Conservation (phyloP, 2,329 filamentous ascomycete genomes). For the Davidsoniella virescens region DNA sequence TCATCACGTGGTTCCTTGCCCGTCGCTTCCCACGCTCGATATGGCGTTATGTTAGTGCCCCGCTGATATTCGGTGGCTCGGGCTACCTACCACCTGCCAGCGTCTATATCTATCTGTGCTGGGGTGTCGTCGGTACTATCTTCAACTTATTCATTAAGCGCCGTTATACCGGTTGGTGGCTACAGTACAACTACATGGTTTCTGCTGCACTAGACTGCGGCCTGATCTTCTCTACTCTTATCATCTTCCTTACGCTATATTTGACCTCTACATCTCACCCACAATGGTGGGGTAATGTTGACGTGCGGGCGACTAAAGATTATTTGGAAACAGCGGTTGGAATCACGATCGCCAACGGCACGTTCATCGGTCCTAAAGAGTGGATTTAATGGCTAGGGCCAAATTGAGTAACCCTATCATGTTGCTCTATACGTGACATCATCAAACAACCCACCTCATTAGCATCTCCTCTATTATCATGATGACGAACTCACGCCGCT, state of each 20-base stretch:
- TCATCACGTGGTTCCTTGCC: constrained; percentile 47
- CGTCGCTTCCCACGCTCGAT: constrained; percentile 43
- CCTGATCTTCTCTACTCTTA: constrained; percentile 46
- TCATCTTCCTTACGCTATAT: constrained; percentile 54
- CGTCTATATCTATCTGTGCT: constrained; percentile 53
- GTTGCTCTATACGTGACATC: no score
- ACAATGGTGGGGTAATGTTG: constrained; percentile 46
- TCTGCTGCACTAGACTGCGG: constrained; percentile 56
- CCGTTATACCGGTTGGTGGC: constrained; percentile 55
- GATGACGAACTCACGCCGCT: no score
- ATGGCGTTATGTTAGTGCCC: constrained; percentile 50
- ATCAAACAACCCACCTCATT: no score
- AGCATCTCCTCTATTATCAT: no score
- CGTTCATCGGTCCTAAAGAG: no score
- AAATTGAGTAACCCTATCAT: no score
- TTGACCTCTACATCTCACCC: constrained; percentile 39
- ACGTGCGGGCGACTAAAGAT: constrained; percentile 31
- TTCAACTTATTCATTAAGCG: constrained; percentile 55
- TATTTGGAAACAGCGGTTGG: constrained; percentile 26
- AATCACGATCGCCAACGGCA: no score
- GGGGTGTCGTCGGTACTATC: constrained; percentile 48
- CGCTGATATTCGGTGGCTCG: constrained; percentile 51
- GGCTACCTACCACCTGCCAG: constrained; percentile 52
- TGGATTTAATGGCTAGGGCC: no score
- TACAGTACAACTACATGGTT: constrained; percentile 62